These are phyloP conservation scores for Tagetes erecta DNA, from an alignment of 129 eudicot species.

Conservation along the genomic window DNA sequence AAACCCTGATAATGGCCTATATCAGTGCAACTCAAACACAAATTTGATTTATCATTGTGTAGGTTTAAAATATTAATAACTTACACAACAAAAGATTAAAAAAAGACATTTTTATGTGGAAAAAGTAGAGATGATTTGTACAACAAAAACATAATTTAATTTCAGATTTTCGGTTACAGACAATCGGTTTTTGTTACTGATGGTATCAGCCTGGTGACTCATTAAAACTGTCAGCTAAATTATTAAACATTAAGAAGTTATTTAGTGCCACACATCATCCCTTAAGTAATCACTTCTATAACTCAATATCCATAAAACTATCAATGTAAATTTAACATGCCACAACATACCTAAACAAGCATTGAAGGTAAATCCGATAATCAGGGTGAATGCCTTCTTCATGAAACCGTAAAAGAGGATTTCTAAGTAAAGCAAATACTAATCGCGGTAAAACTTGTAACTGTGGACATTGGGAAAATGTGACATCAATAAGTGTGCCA, in stretches of 20 bases:
- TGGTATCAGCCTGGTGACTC: neutral
- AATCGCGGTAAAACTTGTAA: constrained; percentile 82
- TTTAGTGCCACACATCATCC: neutral
- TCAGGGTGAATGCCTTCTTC: constrained; percentile 99
- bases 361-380: constrained; percentile 90
- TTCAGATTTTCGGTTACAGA: neutral
- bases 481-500: constrained; percentile 59
- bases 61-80: neutral
- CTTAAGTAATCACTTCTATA: neutral
- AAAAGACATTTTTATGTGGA: neutral
- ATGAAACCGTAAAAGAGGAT: constrained; percentile 88
- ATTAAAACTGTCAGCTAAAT: neutral
- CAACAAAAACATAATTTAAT: neutral
- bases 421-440: constrained; percentile 84
- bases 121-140: neutral
- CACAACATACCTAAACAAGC: constrained; percentile 74
- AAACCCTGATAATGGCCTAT: neutral
- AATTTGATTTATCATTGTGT: neutral
- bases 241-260: neutral
- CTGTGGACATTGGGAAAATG: constrained; percentile 91
- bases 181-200: neutral
- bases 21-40: neutral
- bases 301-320: neutral
- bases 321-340: neutral
- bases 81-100: neutral